phyloP scores from a whole-genome alignment of 441 rosid species.

The Omphalea diandra region DNA sequence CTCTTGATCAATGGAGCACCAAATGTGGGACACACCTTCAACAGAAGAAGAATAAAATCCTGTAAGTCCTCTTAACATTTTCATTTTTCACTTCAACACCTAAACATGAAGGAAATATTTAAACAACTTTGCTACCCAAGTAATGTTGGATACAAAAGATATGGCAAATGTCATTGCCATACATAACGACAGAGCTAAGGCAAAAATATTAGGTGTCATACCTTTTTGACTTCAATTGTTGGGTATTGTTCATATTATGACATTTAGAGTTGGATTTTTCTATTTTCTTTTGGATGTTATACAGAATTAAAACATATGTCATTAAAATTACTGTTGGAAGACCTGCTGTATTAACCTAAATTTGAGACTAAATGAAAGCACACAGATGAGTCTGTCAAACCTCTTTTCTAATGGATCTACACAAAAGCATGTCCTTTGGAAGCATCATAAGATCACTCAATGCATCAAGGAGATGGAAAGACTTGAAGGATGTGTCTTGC shows the following conservation, averaged over 20 bases:
- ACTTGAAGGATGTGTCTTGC: slow-evolving; percentile 53
- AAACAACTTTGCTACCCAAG: no score
- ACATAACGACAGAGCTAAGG: background rate
- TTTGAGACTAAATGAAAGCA: slow-evolving; percentile 10
- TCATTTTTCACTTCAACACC: background rate
- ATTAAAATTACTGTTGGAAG: background rate
- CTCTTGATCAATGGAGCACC: slow-evolving; percentile 74
- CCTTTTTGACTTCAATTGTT: background rate
- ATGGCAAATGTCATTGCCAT: background rate
- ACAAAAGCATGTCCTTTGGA: slow-evolving; percentile 90
- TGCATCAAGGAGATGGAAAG: slow-evolving; percentile 84
- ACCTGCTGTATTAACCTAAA: background rate
- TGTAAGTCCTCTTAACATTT: no score
- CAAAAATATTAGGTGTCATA: background rate
- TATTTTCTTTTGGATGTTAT: background rate
- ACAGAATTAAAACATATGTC: background rate
- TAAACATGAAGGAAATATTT: no score
- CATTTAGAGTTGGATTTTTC: background rate
- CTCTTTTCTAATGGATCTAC: slow-evolving; percentile 76
- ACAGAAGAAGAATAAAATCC: slow-evolving; percentile 17
- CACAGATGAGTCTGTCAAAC: slow-evolving; percentile 30
- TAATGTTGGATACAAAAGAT: no score
- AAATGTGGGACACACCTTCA: slow-evolving; percentile 90
- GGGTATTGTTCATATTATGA: background rate
- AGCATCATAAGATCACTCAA: slow-evolving; percentile 98